These are phyloP conservation scores for Fusarium sp. DNA, from an alignment of 2,329 filamentous ascomycete species.

Conservation along the genomic window DNA sequence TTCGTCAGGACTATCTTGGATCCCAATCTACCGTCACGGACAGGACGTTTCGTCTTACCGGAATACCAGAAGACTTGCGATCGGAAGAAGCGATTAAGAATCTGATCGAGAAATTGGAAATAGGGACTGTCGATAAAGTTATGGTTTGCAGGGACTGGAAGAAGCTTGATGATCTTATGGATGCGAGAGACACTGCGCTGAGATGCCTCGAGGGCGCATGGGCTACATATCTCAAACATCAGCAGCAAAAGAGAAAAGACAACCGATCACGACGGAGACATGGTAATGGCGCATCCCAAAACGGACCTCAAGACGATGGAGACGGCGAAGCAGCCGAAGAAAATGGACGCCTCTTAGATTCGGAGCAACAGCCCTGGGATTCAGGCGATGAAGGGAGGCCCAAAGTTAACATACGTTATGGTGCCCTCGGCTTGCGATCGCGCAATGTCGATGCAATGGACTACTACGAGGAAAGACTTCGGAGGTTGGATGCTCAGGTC, in stretches of 20 bases:
- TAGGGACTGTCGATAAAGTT: slow-evolving; percentile 90
- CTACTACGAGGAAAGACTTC: slow-evolving; percentile 90
- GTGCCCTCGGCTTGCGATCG: slow-evolving; percentile 77
- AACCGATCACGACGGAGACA: neutral
- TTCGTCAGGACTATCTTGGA: slow-evolving; percentile 91
- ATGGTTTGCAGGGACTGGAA: slow-evolving; percentile 90
- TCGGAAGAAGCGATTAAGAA: slow-evolving; percentile 86
- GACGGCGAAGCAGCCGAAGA: slow-evolving; percentile 64
- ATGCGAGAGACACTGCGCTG: slow-evolving; percentile 72
- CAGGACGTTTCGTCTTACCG: slow-evolving; percentile 89
- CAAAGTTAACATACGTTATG: slow-evolving; percentile 80
- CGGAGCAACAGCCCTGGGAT: slow-evolving; percentile 51
- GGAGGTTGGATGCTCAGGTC: slow-evolving; percentile 82
- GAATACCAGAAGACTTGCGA: slow-evolving; percentile 82
- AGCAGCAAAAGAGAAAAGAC: slow-evolving; percentile 36
- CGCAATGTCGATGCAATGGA: slow-evolving; percentile 90
- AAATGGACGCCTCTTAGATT: slow-evolving; percentile 69
- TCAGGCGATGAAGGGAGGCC: slow-evolving; percentile 67
- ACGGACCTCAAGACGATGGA: slow-evolving; percentile 50
- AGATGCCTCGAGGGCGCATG: slow-evolving; percentile 85
- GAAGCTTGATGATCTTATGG: slow-evolving; percentile 80
- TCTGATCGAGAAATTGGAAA: slow-evolving; percentile 86
- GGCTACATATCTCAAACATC: slow-evolving; percentile 70
- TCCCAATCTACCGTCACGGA: slow-evolving; percentile 96
- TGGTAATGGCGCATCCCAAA: slow-evolving; percentile 33